A percentile compares a stretch with the other conserved stretches of the same genome.
phyloP scores from a whole-genome alignment of 1,284 basidiomycete genomes.

The Ganoderma lucidum region DNA sequence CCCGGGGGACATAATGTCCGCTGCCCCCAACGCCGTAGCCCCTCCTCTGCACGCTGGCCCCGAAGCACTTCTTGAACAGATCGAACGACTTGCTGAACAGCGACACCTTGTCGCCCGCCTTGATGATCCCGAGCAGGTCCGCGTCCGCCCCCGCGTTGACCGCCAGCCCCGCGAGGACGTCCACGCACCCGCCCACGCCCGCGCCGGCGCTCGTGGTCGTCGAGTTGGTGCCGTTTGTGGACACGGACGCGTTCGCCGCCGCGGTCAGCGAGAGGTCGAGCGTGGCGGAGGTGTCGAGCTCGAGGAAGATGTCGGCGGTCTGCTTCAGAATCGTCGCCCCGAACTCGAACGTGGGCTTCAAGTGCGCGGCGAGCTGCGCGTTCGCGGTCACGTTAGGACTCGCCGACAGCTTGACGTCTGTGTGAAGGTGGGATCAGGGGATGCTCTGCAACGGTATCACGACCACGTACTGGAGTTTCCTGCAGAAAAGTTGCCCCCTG shows the following conservation, averaged over 20 bases:
- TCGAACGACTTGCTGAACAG: constrained; percentile 5
- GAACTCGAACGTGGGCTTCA: constrained; percentile 32
- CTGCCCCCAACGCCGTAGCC: not conserved
- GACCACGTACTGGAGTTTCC: constrained; percentile 29
- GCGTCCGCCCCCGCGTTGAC: constrained; percentile 7
- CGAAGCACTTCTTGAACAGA: constrained; percentile 15
- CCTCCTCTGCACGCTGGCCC: not conserved
- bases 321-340: constrained; percentile 47
- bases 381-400: constrained; percentile 49
- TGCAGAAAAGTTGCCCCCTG: constrained; percentile 33
- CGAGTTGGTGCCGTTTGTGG: not conserved
- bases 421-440: not conserved
- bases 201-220: constrained; percentile 12
- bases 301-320: constrained; percentile 46
- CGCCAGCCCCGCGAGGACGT: constrained; percentile 5
- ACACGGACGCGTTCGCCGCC: constrained; percentile 26
- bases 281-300: constrained; percentile 51
- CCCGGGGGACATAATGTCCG: not conserved
- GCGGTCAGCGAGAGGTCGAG: constrained; percentile 38
- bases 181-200: constrained; percentile 19
- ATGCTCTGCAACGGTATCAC: too few species aligned
- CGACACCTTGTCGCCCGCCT: not conserved
- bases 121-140: constrained; percentile 2
- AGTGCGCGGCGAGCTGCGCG: constrained; percentile 47
- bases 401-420: constrained; percentile 51